Percentiles rank a stretch among this genome's conserved stretches.
Evolutionary conservation across 2,329 filamentous ascomycete species (phyloP).

Genomic region (Chaetomiaceae sp.): DNA sequence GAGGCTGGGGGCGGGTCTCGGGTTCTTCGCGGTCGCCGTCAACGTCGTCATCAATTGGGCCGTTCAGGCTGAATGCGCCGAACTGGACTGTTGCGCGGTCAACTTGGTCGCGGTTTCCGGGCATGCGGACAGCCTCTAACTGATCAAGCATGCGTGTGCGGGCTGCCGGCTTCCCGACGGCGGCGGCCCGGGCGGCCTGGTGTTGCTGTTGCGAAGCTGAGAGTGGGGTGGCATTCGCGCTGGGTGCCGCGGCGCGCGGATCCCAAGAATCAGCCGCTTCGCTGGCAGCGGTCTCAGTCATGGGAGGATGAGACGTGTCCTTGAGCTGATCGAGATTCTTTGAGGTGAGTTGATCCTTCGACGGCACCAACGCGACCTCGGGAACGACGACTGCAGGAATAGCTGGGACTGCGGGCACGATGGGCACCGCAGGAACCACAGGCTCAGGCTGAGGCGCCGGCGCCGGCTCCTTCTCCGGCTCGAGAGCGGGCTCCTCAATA

Average conservation of each 20-base stretch:
- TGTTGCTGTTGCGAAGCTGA: slow-evolving; percentile 60
- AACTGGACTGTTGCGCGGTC: slow-evolving; percentile 93
- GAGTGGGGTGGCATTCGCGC: slow-evolving; percentile 62
- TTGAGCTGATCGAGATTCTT: slow-evolving; percentile 88
- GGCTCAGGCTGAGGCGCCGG: slow-evolving; percentile 21
- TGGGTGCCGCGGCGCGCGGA: slow-evolving; percentile 55
- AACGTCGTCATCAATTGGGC: slow-evolving; percentile 71
- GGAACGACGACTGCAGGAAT: slow-evolving; percentile 43
- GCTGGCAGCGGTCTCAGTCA: slow-evolving; percentile 81
- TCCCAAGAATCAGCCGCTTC: slow-evolving; percentile 85
- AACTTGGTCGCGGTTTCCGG: slow-evolving; percentile 81
- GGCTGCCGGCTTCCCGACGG: slow-evolving; percentile 71
- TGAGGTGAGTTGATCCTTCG: slow-evolving; percentile 81
- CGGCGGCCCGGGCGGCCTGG: slow-evolving; percentile 53
- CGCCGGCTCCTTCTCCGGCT: slow-evolving; percentile 32
- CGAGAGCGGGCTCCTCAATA: slow-evolving; percentile 32
- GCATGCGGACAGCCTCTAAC: slow-evolving; percentile 97
- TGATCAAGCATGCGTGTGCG: slow-evolving; percentile 85
- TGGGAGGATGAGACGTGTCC: slow-evolving; percentile 71
- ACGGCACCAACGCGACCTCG: slow-evolving; percentile 58
- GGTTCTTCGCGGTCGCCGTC: slow-evolving; percentile 93
- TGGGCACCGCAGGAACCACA: slow-evolving; percentile 11
- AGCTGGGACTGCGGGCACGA: slow-evolving; percentile 27
- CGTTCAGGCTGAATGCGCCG: slow-evolving; percentile 87
- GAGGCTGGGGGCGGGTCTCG: slow-evolving; percentile 89